A percentile compares a stretch with the other conserved stretches of the same genome.
These are phyloP conservation scores for Phialophora macrospora DNA, from an alignment of 2,329 filamentous ascomycete genomes.

Conservation along the genomic window DNA sequence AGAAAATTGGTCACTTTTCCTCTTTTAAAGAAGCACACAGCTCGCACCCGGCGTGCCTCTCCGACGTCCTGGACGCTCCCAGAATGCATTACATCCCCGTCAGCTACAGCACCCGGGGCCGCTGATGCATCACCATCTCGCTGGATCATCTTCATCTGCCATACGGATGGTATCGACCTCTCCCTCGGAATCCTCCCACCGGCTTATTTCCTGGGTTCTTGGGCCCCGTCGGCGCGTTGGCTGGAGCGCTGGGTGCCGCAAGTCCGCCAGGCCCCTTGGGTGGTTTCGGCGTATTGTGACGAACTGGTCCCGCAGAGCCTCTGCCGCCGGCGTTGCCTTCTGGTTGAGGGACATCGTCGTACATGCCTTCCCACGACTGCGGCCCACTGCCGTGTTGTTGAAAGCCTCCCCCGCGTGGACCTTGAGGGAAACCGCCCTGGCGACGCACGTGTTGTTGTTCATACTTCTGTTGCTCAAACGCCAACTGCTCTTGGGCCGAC, in stretches of 20 bases:
- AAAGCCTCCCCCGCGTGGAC: conserved; percentile 36
- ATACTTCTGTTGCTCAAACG: conserved; percentile 79
- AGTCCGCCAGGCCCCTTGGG: conserved; percentile 55
- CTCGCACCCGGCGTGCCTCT: not conserved
- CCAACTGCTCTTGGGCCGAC: conserved; percentile 72
- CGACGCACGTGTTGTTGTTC: conserved; percentile 67
- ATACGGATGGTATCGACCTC: conserved; percentile 82
- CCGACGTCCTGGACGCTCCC: not conserved
- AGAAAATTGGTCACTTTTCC: not conserved
- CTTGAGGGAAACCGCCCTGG: conserved; percentile 43
- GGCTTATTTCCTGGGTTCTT: conserved; percentile 86
- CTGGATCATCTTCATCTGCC: conserved; percentile 49
- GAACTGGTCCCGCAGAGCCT: conserved; percentile 48
- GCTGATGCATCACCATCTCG: too few relatives aligned
- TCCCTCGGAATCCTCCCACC: conserved; percentile 90
- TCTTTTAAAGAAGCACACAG: not conserved
- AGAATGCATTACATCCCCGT: not conserved
- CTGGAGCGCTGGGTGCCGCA: conserved; percentile 62
- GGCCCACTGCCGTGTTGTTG: conserved; percentile 62
- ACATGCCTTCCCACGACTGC: conserved; percentile 98
- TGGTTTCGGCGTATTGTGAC: conserved; percentile 48
- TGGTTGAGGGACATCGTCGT: conserved; percentile 90
- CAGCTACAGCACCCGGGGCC: not conserved
- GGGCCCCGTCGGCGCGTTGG: conserved; percentile 89
- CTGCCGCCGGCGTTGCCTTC: conserved; percentile 60